A percentile compares a stretch with the other conserved stretches of the same genome.
phyloP scores from a whole-genome alignment of 1,284 basidiomycete genomes.

The Ceratorhiza oryzae-sativae region DNA sequence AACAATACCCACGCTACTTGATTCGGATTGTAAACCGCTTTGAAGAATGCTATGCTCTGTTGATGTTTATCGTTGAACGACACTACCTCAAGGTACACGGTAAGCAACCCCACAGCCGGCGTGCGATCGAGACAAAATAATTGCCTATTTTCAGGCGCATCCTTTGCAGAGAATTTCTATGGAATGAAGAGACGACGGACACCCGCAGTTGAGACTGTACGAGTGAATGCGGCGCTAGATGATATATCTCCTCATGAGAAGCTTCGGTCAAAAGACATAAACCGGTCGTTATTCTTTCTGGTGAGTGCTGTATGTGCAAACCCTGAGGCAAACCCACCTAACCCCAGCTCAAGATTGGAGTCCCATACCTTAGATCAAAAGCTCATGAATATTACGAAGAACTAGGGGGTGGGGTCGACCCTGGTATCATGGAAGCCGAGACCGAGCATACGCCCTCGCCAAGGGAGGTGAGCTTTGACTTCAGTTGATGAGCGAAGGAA shows the following conservation, averaged over 20 bases:
- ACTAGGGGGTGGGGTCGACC: slow-evolving; percentile 79
- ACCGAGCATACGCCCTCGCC: slow-evolving; percentile 18
- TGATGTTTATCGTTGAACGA: slow-evolving; percentile 89
- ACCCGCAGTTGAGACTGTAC: slow-evolving; percentile 71
- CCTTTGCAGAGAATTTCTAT: slow-evolving; percentile 94
- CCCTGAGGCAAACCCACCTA: background rate
- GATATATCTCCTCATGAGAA: slow-evolving; percentile 69
- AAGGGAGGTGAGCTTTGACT: slow-evolving; percentile 6
- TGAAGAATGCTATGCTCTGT: slow-evolving; percentile 91
- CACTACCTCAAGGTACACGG: slow-evolving; percentile 89
- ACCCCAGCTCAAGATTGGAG: slow-evolving; percentile 65
- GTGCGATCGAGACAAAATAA: background rate
- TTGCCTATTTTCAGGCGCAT: slow-evolving; percentile 65
- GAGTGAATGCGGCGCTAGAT: slow-evolving; percentile 70
- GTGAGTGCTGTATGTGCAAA: slow-evolving; percentile 57
- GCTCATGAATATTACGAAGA: slow-evolving; percentile 90
- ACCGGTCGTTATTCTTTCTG: slow-evolving; percentile 77
- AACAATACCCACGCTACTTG: slow-evolving; percentile 92
- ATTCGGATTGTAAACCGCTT: slow-evolving; percentile 91
- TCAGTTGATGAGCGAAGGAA: slow-evolving; percentile 7
- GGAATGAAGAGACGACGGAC: slow-evolving; percentile 80
- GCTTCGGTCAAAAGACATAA: slow-evolving; percentile 67
- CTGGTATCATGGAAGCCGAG: slow-evolving; percentile 65
- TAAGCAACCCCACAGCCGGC: slow-evolving; percentile 51
- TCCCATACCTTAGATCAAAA: slow-evolving; percentile 91